Conservation (phyloP, 805 yeast species). For the Saccharomycopsis sp. region DNA sequence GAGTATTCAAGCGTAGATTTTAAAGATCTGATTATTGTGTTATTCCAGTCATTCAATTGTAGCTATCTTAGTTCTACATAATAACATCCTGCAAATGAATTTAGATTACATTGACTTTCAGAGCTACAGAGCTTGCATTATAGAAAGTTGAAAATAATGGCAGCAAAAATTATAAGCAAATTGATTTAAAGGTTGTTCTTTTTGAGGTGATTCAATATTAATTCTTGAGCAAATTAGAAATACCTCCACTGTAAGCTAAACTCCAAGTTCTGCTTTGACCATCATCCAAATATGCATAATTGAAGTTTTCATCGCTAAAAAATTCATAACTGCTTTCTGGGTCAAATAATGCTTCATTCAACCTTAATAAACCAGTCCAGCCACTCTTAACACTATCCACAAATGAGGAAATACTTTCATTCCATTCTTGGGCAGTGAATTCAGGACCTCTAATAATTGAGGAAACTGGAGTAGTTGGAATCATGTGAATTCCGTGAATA, state of each 20-base stretch:
- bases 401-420: conserved; percentile 22
- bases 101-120: too few relatives aligned
- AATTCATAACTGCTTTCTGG: conserved; percentile 52
- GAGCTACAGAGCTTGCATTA: too few relatives aligned
- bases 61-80: too few relatives aligned
- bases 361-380: conserved; percentile 56
- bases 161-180: too few relatives aligned
- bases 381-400: conserved; percentile 38
- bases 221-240: too few relatives aligned
- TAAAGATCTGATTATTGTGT: too few relatives aligned
- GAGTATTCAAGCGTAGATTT: too few relatives aligned
- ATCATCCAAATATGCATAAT: conserved; percentile 48
- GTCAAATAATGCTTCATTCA: conserved; percentile 66
- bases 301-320: conserved; percentile 47
- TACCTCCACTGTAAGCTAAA: conserved; percentile 57
- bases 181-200: too few relatives aligned
- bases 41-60: too few relatives aligned
- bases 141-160: too few relatives aligned
- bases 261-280: conserved; percentile 90
- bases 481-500: conserved; percentile 73
- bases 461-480: conserved; percentile 58
- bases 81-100: too few relatives aligned
- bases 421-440: conserved; percentile 54
- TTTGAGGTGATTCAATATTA: too few relatives aligned
- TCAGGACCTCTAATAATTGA: conserved; percentile 41